phyloP scores from a whole-genome alignment of 2,329 filamentous ascomycete species.

The Xylaria sp. region DNA sequence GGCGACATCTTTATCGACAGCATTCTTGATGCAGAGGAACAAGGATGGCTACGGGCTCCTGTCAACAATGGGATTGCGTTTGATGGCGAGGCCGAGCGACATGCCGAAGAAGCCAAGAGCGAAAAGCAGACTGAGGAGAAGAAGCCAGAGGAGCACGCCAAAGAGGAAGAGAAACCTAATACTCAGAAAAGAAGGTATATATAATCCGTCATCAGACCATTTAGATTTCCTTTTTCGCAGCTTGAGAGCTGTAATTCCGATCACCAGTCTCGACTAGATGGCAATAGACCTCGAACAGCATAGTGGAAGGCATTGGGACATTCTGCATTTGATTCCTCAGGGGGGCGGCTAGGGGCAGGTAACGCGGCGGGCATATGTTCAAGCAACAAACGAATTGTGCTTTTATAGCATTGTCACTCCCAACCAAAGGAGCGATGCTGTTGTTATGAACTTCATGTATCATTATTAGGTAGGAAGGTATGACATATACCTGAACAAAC shows the following conservation, averaged over 20 bases:
- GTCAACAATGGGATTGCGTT: conserved; percentile 29
- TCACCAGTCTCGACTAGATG: not conserved
- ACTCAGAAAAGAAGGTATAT: conserved; percentile 6
- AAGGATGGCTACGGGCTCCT: conserved; percentile 33
- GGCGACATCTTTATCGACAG: conserved; percentile 41
- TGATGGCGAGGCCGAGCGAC: conserved; percentile 29
- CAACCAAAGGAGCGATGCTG: too few species aligned
- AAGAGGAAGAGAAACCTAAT: conserved; percentile 6
- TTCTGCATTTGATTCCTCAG: conserved; percentile 1
- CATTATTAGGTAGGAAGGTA: too few species aligned
- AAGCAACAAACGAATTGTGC: not conserved
- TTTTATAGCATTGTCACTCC: not conserved
- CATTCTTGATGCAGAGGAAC: conserved; percentile 37
- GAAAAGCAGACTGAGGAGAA: conserved; percentile 15
- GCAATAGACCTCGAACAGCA: not conserved
- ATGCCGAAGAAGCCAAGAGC: conserved; percentile 23
- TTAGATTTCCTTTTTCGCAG: not conserved
- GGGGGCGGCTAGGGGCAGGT: not conserved
- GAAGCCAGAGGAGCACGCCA: conserved; percentile 12
- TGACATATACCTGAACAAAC: too few species aligned
- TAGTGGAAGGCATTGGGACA: not conserved
- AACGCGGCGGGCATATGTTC: not conserved
- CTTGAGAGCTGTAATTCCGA: not conserved
- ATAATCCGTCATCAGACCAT: not conserved
- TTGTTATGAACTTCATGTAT: too few species aligned